These are phyloP conservation scores for Saccharum spontaneum DNA, from an alignment of 176 grass and related monocot genomes.

Conservation along the genomic window DNA sequence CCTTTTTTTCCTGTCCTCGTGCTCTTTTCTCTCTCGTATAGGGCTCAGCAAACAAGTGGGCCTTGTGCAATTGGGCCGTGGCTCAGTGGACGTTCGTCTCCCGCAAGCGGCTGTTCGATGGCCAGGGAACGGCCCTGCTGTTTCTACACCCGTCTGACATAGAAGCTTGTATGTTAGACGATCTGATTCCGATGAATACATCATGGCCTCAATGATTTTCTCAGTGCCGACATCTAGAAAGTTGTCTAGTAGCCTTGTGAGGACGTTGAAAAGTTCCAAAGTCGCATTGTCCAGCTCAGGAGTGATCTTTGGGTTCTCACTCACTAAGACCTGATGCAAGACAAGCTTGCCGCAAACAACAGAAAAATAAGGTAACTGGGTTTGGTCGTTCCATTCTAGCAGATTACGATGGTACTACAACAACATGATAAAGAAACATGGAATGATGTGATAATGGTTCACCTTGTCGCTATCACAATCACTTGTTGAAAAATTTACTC, in stretches of 20 bases:
- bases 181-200: not conserved
- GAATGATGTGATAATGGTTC: not conserved
- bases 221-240: slow-evolving; percentile 54
- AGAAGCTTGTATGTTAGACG: too few species aligned
- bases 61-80: too few species aligned
- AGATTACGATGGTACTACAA: not conserved
- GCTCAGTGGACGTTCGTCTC: too few species aligned
- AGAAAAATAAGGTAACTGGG: not conserved
- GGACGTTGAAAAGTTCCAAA: slow-evolving; percentile 39
- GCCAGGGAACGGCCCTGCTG: too few species aligned
- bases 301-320: too few species aligned
- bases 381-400: not conserved
- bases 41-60: too few species aligned
- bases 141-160: too few species aligned
- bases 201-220: slow-evolving; percentile 62
- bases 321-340: too few species aligned
- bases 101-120: too few species aligned
- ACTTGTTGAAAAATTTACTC: slow-evolving; percentile 82
- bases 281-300: slow-evolving; percentile 44
- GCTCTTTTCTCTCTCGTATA: too few species aligned
- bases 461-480: slow-evolving; percentile 85
- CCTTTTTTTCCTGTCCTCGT: too few species aligned
- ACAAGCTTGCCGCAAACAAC: too few species aligned
- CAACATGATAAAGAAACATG: not conserved
- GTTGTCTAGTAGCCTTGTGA: slow-evolving; percentile 57